Evolutionary conservation across 352 stramenopile species (phyloP), one percentile per base, ranked within the genome.

Genomic region (Achlya hypogyna): DNA sequence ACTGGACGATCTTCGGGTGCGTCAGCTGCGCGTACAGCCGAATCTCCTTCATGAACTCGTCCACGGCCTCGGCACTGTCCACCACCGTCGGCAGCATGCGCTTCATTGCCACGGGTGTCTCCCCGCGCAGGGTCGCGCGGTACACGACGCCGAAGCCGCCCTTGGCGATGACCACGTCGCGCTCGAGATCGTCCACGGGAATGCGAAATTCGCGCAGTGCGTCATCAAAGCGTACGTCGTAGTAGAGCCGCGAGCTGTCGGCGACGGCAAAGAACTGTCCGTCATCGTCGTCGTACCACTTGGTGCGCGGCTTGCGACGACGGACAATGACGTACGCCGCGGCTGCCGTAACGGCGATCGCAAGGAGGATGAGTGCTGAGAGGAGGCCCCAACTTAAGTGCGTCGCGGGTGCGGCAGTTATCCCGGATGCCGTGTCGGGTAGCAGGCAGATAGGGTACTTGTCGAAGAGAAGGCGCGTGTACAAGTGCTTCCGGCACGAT

Each of bases 81-180:
- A 47, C 22, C 42, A 56, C 23, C 14, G 25, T 20, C 2, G 49
- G 49, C 31, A 56, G 31, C 49, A 56, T 56, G 25, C 49, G 25
- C 31, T 56, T 56, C 49, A 56, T 56, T 16, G 49, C 49, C 10
- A 56, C 49, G 4, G 40, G 47, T 16, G 42, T 43, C 29, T 42
- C 42, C 28, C 28, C 42, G 0, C 20, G 12, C 29, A 49, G 49
- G 4, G 29, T 23, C 3, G 42, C 60, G 35, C 59, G 25, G 60
- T 67, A 67, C 5, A 67, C 60, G 28, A 67, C 47, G 47, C 60
- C 60, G 59, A 56, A 67, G 32, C 60, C 60, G n/a, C 60, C 60
- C 12, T 38, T 31, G 20, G 60, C 60, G 1, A 67, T n/a, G 10
- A 67, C 42, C 10, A 49, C 16, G 6, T 35, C 38, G 20, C 60